Base-by-base conservation (phyloP, 257 asterid genomes). In the Plectranthus barbatus region DNA sequence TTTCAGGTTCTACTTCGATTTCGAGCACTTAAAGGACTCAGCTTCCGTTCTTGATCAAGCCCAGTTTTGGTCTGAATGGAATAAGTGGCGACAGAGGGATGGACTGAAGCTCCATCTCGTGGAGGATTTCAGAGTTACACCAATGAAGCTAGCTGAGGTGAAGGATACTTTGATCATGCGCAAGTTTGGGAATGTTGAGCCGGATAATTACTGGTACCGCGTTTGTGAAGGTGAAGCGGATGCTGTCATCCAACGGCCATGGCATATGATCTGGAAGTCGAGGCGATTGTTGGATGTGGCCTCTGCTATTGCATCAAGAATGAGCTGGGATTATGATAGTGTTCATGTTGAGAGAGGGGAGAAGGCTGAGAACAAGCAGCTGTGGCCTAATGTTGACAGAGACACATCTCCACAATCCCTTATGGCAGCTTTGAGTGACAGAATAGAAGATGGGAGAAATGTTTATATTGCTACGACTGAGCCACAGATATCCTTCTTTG, bases 221-320 rank as follows among this genome's bases (percentile, higher is more conserved):
- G 96, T 92, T 10, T 86, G 99, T 50, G 95, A 89, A 71, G 96
- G 93, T 6, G 91, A 80, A 71, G 70, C 89, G 3, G 86, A 66
- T 49, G 74, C 81, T 24, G 73, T 77, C 4, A 71, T 86, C 55
- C 76, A 77, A 53, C 72, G 94, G 34, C 97, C 99, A 9, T 92
- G 99, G 97, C 81, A 72, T 45, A 56, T 79, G 73, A 59, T 89
- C 24, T 52, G 84, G 87, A 86, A 80, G 60, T 86, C 96, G 17
- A 83, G 87, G 67, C 69, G 88, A 44, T 63, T 89, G 56, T 21
- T 85, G 83, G 86, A 80, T 33, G 70, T 89, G 10, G 95, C 83
- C 3, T 80, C 90, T 4, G 83, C 83, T 40, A 85, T 89, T 24
- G 63, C 84, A 12, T 67, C 89, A 4, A 76, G 90, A 60, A 64